These are phyloP conservation scores for Tarenaya hassleriana DNA, from an alignment of 345 rosid genomes.

Conservation along the genomic window DNA sequence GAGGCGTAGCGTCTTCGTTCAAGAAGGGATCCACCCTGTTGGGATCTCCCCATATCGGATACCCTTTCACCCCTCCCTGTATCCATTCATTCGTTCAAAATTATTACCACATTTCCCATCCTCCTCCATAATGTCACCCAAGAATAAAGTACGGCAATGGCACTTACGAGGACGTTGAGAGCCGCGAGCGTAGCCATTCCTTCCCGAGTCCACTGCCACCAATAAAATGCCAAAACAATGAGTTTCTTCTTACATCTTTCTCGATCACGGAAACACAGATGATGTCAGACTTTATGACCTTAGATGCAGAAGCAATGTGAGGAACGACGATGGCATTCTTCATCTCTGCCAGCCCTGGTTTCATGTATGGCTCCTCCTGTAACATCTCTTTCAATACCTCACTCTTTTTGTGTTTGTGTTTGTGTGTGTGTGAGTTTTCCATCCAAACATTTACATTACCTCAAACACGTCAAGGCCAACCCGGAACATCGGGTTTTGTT, in stretches of 20 bases:
- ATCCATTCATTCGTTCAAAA: not conserved
- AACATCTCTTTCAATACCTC: slow-evolving; percentile 4
- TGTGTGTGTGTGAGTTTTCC: slow-evolving; percentile 1
- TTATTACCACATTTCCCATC: too few relatives aligned
- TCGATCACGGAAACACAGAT: slow-evolving; percentile 1
- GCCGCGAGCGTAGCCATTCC: slow-evolving; percentile 98
- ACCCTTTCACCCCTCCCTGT: slow-evolving; percentile 91
- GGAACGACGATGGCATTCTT: slow-evolving; percentile 88
- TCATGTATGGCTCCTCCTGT: slow-evolving; percentile 97
- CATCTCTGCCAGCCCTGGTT: slow-evolving; percentile 91
- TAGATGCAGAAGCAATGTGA: slow-evolving; percentile 97
- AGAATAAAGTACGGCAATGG: too few relatives aligned
- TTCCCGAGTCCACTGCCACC: slow-evolving; percentile 92
- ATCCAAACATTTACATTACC: slow-evolving; percentile 32
- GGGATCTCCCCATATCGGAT: slow-evolving; percentile 73
- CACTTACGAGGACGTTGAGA: slow-evolving; percentile 81
- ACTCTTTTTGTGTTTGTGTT: not conserved
- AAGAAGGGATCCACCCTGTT: slow-evolving; percentile 76
- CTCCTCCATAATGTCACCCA: too few relatives aligned
- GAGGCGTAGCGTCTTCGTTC: slow-evolving; percentile 70
- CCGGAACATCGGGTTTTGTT: slow-evolving; percentile 87
- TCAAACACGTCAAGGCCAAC: slow-evolving; percentile 98
- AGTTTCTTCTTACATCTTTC: not conserved
- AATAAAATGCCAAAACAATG: not conserved
- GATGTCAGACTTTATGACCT: slow-evolving; percentile 39